phyloP scores from a whole-genome alignment of 441 rosid genomes.

The Lepidium campestre region DNA sequence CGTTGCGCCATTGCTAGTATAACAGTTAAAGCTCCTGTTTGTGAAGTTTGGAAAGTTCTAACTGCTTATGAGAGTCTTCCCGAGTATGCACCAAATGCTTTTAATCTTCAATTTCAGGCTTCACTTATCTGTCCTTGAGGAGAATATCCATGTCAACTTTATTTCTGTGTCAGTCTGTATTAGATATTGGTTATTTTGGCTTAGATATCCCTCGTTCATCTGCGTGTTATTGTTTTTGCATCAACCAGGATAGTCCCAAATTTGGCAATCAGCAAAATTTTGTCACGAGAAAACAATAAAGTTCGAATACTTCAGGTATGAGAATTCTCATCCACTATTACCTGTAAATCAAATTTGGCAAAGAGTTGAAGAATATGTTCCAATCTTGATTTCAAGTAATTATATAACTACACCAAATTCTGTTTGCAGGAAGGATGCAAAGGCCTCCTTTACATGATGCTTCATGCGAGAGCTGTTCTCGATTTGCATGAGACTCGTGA shows the following conservation, averaged over 20 bases:
- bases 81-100: conserved; percentile 45
- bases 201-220: not conserved
- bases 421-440: conserved; percentile 91
- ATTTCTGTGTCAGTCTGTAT: not conserved
- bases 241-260: conserved; percentile 87
- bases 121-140: not conserved
- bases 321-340: not conserved
- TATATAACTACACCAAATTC: not conserved
- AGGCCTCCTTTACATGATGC: conserved; percentile 92
- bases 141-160: not conserved
- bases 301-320: conserved; percentile 91
- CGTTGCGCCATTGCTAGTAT: conserved; percentile 93
- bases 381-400: not conserved
- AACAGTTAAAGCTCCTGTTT: conserved; percentile 88
- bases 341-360: not conserved
- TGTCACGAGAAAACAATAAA: conserved; percentile 86
- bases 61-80: conserved; percentile 95
- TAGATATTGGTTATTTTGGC: not conserved
- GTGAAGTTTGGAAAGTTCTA: conserved; percentile 89
- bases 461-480: conserved; percentile 92
- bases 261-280: conserved; percentile 85
- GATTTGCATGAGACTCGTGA: conserved; percentile 79
- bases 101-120: not conserved
- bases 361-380: not conserved
- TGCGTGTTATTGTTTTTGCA: not conserved